Percentiles rank a stretch among this genome's conserved stretches.
phyloP scores from a whole-genome alignment of 495 filamentous ascomycete species.

The Annulohypoxylon bovei region DNA sequence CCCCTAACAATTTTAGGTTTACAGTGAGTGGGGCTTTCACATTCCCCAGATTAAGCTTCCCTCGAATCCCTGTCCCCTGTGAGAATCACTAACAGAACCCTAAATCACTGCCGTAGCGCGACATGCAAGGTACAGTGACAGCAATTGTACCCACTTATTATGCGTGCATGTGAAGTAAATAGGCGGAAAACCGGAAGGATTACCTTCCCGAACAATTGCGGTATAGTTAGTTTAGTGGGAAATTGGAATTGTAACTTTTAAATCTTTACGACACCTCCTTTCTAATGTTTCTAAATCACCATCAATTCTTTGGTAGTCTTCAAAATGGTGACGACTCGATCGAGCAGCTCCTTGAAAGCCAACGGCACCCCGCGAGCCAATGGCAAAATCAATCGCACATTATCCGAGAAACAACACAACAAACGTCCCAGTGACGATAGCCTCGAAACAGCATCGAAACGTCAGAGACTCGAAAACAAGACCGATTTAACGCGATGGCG shows the following conservation, averaged over 20 bases:
- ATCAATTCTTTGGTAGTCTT: background rate
- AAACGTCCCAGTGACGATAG: constrained; percentile 46
- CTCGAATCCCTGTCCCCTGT: background rate
- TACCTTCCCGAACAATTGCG: background rate
- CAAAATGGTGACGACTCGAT: constrained; percentile 42
- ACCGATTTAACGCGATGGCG: constrained; percentile 90
- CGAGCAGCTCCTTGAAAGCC: constrained; percentile 10
- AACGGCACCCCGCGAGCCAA: constrained; percentile 24
- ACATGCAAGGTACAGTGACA: background rate
- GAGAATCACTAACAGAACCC: background rate
- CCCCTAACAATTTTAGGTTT: too few species aligned
- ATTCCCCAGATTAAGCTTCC: background rate
- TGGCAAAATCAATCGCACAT: background rate
- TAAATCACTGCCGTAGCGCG: background rate
- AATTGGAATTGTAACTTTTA: background rate
- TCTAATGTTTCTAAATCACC: background rate
- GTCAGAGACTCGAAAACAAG: constrained; percentile 51
- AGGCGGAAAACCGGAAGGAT: constrained; percentile 7
- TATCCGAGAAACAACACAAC: constrained; percentile 40
- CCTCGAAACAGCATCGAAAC: constrained; percentile 44
- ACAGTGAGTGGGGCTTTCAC: background rate
- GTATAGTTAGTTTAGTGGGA: constrained; percentile 1
- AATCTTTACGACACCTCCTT: background rate
- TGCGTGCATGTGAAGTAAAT: background rate
- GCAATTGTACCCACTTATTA: background rate